These are phyloP conservation scores for Leishmania major DNA, from an alignment of 208 protist species.

Conservation along the genomic window DNA sequence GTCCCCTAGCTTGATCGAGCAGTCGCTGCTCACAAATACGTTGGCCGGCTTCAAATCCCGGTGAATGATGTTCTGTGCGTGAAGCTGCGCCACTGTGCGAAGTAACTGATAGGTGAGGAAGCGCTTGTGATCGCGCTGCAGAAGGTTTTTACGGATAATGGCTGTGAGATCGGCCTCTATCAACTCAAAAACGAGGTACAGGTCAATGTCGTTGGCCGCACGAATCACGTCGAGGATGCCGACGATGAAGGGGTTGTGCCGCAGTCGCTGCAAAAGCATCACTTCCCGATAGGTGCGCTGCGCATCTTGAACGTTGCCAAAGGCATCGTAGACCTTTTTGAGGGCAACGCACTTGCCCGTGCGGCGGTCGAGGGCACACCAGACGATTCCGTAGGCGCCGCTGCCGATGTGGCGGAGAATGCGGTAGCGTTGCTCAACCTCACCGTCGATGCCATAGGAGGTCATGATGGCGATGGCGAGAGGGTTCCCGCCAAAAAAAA, in stretches of 20 bases:
- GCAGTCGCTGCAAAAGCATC: conserved; percentile 93
- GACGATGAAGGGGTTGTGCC: conserved; percentile 89
- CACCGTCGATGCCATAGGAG: conserved; percentile 85
- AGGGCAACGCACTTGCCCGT: conserved; percentile 90
- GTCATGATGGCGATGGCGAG: conserved; percentile 35
- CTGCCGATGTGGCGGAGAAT: conserved; percentile 95
- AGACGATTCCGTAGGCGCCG: conserved; percentile 96
- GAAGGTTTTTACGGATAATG: conserved; percentile 95
- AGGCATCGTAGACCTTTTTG: conserved; percentile 98
- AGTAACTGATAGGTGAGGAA: conserved; percentile 97
- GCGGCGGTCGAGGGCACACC: conserved; percentile 91
- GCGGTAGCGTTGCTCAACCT: conserved; percentile 94
- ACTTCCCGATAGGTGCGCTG: conserved; percentile 97
- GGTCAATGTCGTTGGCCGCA: conserved; percentile 96
- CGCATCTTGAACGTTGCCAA: conserved; percentile 92
- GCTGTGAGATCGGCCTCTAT: conserved; percentile 94
- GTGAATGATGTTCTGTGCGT: conserved; percentile 89
- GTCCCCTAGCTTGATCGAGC: conserved; percentile 95
- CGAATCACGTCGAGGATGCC: conserved; percentile 95
- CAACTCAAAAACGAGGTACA: conserved; percentile 98
- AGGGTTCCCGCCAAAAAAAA: neutral
- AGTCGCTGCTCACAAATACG: conserved; percentile 94
- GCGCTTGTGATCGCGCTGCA: conserved; percentile 94
- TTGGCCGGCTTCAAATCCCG: conserved; percentile 95
- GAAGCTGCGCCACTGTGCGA: conserved; percentile 94